Evolutionary conservation across 116 monocot species (phyloP), one percentile per base, ranked within the genome.

Genomic region (Posidonia oceanica): DNA sequence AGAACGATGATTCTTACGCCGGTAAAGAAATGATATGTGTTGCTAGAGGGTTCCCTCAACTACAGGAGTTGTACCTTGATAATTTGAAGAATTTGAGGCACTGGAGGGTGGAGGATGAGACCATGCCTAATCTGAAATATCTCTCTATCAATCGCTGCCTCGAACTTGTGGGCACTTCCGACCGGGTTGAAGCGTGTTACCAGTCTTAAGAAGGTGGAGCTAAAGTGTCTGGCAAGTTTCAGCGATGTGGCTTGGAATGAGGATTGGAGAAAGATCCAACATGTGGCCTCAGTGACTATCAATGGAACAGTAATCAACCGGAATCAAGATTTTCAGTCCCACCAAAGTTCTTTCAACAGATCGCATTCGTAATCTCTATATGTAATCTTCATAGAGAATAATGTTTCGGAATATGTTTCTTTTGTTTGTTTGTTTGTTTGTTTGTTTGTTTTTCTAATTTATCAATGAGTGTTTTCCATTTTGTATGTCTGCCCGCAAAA

Each of bases 11-110:
- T 20, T 52, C 74, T 4, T 70, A 69, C 36, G 8, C 61, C 2
- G 73, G 48, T 48, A 37, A 14, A 16, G 37, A 54, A 11, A 64
- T 79, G 79, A 18, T 48, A 14, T 79, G 69, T 22, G 16, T 21
- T 22, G 16, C 38, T 4, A 18, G 16, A 2, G 69, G 79, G 29
- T 79, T 79, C 54, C 61, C 68, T 29, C 14, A 37, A 21, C 40
- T 79, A 21, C 63, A 65, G 36, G 59, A 62, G 36, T 14, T 62
- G 7, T 37, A 13, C 36, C 29, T 62, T 21, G 62, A 62, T 36
- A 62, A 62, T 37, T 62, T 62, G 22, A 62, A 62, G 62, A 62
- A 56, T 56, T 18, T 62, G 36, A 22, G 23, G 29, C 20, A 8
- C 23, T 62, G 62, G 62, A 21, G 7, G 23, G 29, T 62, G 14